phyloP scores from a whole-genome alignment of 352 stramenopile genomes.

The Pythium brassicae region DNA sequence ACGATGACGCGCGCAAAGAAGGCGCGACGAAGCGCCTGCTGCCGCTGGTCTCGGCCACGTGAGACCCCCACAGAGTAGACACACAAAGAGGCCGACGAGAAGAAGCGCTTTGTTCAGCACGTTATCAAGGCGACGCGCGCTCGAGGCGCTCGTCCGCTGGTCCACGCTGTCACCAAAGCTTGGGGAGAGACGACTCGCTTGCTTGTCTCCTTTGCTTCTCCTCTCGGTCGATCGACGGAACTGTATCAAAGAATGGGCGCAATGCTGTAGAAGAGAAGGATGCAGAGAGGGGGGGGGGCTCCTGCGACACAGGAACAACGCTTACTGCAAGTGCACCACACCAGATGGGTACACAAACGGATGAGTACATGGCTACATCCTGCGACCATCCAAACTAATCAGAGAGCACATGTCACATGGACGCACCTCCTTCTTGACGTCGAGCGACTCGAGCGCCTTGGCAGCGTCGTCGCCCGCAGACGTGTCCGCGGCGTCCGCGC shows the following conservation, averaged over 20 bases:
- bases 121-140: neutral
- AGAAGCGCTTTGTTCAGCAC: slow-evolving; percentile 9
- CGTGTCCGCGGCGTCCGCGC: slow-evolving; percentile 89
- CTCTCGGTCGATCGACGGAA: no score
- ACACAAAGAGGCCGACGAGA: slow-evolving; percentile 1
- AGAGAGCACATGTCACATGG: neutral
- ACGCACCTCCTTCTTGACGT: slow-evolving; percentile 84
- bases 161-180: no score
- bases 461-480: slow-evolving; percentile 90
- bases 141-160: no score
- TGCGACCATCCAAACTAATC: neutral
- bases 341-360: neutral
- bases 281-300: no score
- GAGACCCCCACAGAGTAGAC: no score
- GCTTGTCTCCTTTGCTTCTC: neutral
- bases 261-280: no score
- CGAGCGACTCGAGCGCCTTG: slow-evolving; percentile 87
- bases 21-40: slow-evolving; percentile 19
- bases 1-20: slow-evolving; percentile 26
- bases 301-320: slow-evolving; percentile 3
- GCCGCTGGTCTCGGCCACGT: neutral
- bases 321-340: slow-evolving; percentile 11
- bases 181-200: neutral
- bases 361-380: neutral
- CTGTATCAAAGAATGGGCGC: slow-evolving; percentile 2